Percentiles rank a stretch among this genome's conserved stretches.
Conservation (phyloP, 257 asterid genomes). For the Forsythia suspensa region DNA sequence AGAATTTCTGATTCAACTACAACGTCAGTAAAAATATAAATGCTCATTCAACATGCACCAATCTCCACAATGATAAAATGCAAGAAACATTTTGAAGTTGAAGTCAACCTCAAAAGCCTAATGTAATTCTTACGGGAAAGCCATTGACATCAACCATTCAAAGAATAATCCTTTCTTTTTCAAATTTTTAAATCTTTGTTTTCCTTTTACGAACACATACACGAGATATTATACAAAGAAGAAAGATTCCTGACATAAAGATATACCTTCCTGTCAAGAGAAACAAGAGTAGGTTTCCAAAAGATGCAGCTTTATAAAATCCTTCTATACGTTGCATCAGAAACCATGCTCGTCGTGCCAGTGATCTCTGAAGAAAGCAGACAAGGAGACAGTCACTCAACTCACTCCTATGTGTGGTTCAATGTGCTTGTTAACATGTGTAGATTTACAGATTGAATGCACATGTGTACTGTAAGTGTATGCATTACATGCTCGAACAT, state of each 20-base stretch:
- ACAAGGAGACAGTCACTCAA: not conserved
- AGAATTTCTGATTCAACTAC: not conserved
- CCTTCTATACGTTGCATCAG: slow-evolving; percentile 82
- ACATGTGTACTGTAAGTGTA: not conserved
- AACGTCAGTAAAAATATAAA: not conserved
- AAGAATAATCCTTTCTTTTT: not conserved
- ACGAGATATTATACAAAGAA: not conserved
- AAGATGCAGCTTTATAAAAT: slow-evolving; percentile 84
- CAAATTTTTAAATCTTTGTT: not conserved
- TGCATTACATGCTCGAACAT: not conserved
- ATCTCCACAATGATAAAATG: too few relatives aligned
- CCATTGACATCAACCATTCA: not conserved
- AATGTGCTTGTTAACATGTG: not conserved
- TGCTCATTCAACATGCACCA: not conserved
- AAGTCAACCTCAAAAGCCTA: not conserved
- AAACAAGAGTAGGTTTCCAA: slow-evolving; percentile 84
- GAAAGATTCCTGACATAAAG: not conserved
- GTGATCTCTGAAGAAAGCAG: slow-evolving; percentile 59
- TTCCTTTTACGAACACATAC: not conserved
- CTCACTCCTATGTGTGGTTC: slow-evolving; percentile 8
- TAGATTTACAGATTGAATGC: too few relatives aligned
- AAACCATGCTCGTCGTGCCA: slow-evolving; percentile 82
- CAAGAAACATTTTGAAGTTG: too few relatives aligned
- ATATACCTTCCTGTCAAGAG: slow-evolving; percentile 86
- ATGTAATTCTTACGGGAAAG: not conserved